These are phyloP conservation scores for Aspergillus fischeri DNA, from an alignment of 2,329 filamentous ascomycete species.

Conservation along the genomic window DNA sequence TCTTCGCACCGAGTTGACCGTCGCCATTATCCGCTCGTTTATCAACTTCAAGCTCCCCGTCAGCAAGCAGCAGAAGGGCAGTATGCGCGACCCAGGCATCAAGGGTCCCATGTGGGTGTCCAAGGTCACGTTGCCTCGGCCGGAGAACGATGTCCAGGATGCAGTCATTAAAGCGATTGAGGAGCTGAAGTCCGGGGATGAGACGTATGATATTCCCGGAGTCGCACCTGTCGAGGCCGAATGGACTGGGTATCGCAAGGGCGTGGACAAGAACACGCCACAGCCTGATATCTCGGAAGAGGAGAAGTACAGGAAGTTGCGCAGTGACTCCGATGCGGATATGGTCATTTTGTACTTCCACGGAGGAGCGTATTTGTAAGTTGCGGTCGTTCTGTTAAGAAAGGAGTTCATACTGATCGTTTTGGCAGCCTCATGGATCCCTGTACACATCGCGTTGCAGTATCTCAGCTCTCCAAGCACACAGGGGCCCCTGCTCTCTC, in stretches of 20 bases:
- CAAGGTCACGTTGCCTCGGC: constrained; percentile 60
- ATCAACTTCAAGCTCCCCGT: constrained; percentile 52
- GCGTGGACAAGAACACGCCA: constrained; percentile 34
- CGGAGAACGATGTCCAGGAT: constrained; percentile 43
- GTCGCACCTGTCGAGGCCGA: constrained; percentile 40
- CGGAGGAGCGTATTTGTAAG: constrained; percentile 45
- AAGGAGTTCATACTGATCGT: neutral
- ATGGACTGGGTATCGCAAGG: constrained; percentile 43
- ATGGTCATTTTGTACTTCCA: constrained; percentile 46
- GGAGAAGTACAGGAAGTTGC: constrained; percentile 40
- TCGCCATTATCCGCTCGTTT: constrained; percentile 68
- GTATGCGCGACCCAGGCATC: constrained; percentile 60
- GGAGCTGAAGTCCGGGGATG: constrained; percentile 34
- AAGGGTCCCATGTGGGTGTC: constrained; percentile 81
- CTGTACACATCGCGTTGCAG: constrained; percentile 37
- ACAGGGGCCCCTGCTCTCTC: constrained; percentile 41
- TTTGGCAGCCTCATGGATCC: constrained; percentile 41
- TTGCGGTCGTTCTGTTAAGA: constrained; percentile 1
- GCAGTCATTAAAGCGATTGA: constrained; percentile 38
- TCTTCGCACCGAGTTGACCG: constrained; percentile 66
- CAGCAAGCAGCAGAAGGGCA: constrained; percentile 59
- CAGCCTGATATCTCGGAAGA: constrained; percentile 40
- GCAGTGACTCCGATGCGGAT: constrained; percentile 36
- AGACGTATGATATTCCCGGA: constrained; percentile 36
- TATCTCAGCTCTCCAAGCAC: constrained; percentile 35